Conservation (phyloP, 192 early-diverging fungal genomes). For the Umbelopsis sp. region DNA sequence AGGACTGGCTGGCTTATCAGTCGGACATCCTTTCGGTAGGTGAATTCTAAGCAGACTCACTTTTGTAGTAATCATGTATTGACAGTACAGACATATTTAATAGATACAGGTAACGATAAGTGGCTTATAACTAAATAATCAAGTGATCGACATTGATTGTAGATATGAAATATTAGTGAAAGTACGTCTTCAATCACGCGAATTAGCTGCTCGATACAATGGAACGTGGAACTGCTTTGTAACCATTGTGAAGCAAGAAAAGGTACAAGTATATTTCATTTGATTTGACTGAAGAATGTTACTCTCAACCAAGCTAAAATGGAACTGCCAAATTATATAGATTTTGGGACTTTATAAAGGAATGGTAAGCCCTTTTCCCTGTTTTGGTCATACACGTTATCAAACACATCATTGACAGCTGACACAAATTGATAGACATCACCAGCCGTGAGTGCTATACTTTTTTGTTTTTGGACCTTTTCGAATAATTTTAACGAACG, state of each 20-base stretch:
- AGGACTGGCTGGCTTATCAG: slow-evolving; percentile 59
- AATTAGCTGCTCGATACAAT: slow-evolving; percentile 50
- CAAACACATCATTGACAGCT: background rate
- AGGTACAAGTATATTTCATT: slow-evolving; percentile 32
- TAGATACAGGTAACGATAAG: slow-evolving; percentile 36
- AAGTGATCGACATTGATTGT: background rate
- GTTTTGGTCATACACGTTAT: background rate
- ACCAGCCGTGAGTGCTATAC: slow-evolving; percentile 46
- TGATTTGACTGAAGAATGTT: no score
- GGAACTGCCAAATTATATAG: slow-evolving; percentile 22
- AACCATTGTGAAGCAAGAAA: slow-evolving; percentile 55
- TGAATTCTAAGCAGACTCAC: background rate
- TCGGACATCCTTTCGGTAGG: slow-evolving; percentile 65
- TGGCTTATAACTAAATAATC: background rate
- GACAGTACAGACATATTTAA: background rate
- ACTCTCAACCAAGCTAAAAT: background rate
- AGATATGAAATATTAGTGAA: slow-evolving; percentile 44
- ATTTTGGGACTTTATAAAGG: slow-evolving; percentile 59
- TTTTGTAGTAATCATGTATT: background rate
- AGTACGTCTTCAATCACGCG: slow-evolving; percentile 57
- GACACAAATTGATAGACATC: slow-evolving; percentile 41
- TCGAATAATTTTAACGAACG: background rate
- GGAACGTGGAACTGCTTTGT: slow-evolving; percentile 61
- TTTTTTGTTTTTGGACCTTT: background rate
- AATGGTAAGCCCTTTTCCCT: slow-evolving; percentile 44